Evolutionary conservation across 768 basidiomycete genomes (phyloP).

Genomic region (Boletus subparvulus): DNA sequence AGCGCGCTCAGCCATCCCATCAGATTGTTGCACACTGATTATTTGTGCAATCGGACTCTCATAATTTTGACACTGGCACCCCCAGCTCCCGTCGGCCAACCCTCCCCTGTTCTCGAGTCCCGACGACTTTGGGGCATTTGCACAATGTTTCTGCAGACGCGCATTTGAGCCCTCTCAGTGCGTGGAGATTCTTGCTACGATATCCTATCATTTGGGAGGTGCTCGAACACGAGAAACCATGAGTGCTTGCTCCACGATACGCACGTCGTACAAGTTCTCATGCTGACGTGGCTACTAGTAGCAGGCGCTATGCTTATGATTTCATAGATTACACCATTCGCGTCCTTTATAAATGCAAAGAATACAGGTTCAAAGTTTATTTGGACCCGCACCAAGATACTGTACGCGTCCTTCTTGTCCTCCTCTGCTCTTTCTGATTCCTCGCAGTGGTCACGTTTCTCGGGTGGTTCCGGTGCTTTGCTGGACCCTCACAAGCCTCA

Average conservation of each 20-base stretch:
- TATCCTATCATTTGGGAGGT: constrained; percentile 94
- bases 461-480: constrained; percentile 90
- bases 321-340: constrained; percentile 91
- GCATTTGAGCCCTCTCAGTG: constrained; percentile 79
- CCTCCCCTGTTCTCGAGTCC: constrained; percentile 63
- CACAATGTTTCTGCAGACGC: constrained; percentile 83
- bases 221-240: constrained; percentile 93
- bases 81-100: constrained; percentile 59
- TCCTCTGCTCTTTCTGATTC: background rate
- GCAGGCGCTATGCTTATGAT: constrained; percentile 84
- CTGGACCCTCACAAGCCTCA: constrained; percentile 84
- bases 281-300: constrained; percentile 35
- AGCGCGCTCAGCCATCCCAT: too few relatives aligned
- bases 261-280: background rate
- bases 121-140: constrained; percentile 80
- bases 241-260: constrained; percentile 40
- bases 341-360: constrained; percentile 87
- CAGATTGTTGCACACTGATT: too few relatives aligned
- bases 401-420: constrained; percentile 48
- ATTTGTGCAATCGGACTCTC: constrained; percentile 12
- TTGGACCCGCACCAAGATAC: constrained; percentile 97
- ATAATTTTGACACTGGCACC: too few relatives aligned
- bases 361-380: constrained; percentile 87
- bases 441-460: constrained; percentile 88
- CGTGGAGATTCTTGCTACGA: constrained; percentile 89